Percentiles rank a stretch among this genome's conserved stretches.
Evolutionary conservation across 768 basidiomycete genomes (phyloP).

Genomic region (Suillus bovinus): DNA sequence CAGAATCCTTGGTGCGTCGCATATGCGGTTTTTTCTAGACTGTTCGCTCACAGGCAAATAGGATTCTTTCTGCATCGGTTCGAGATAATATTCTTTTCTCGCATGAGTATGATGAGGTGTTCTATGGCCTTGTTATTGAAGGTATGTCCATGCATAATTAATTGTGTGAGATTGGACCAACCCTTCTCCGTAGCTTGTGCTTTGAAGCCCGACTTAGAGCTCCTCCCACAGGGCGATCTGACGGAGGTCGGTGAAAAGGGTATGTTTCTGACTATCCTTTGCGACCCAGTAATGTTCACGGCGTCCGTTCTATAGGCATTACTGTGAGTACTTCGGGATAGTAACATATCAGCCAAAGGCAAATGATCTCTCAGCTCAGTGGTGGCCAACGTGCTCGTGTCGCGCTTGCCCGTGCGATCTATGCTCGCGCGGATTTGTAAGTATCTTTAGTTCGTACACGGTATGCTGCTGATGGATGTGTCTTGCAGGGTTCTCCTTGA

Average conservation of each 20-base stretch:
- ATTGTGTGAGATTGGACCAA: not conserved
- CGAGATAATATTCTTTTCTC: slow-evolving; percentile 93
- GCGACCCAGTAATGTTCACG: not conserved
- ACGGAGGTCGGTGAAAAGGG: slow-evolving; percentile 89
- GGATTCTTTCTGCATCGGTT: slow-evolving; percentile 85
- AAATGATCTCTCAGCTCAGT: slow-evolving; percentile 49
- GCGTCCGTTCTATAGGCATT: slow-evolving; percentile 40
- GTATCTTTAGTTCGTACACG: slow-evolving; percentile 20
- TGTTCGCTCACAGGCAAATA: slow-evolving; percentile 24
- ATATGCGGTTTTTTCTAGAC: not conserved
- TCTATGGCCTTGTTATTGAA: slow-evolving; percentile 82
- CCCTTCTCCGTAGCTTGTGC: slow-evolving; percentile 65
- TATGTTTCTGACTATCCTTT: slow-evolving; percentile 18
- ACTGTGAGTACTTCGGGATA: slow-evolving; percentile 44
- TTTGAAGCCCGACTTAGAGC: slow-evolving; percentile 72
- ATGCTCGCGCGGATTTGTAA: slow-evolving; percentile 87
- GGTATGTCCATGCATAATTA: slow-evolving; percentile 42
- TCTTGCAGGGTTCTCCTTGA: slow-evolving; percentile 69
- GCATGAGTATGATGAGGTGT: slow-evolving; percentile 82
- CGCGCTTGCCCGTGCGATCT: slow-evolving; percentile 84
- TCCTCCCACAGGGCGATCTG: slow-evolving; percentile 80
- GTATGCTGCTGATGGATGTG: slow-evolving; percentile 5
- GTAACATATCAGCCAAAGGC: slow-evolving; percentile 16
- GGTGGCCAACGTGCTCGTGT: slow-evolving; percentile 87
- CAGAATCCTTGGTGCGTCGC: slow-evolving; percentile 78